Base-by-base conservation (phyloP, 169 alveolate genomes). In the Plasmodium vivax region DNA sequence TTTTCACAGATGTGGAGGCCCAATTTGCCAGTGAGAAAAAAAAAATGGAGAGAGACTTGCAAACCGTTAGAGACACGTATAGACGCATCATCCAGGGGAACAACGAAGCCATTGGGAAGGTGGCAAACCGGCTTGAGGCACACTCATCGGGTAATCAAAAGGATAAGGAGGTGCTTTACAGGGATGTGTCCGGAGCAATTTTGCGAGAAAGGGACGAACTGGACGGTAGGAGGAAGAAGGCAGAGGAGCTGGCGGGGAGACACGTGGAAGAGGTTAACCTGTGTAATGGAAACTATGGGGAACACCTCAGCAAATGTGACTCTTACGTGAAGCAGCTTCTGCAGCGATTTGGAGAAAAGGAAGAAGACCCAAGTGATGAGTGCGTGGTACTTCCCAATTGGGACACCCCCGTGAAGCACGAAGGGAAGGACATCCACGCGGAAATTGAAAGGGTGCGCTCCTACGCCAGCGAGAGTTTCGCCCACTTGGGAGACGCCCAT, bases 301-400 rank as follows among this genome's bases (percentile, higher is more conserved):
- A 74, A 30, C 36, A 75, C 81, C 23, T 87, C 2, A 45, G 77
- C 2, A 87, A 87, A 16, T 87, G 93, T 41, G 27, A 74, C 41
- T 30, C 2, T 2, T 41, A 75, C n/a, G 77, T 77, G 43, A 51
- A n/a, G 5, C 51, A 10, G 8, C 19, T 87, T 2, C 19, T 87
- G 0, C 56, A 87, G 2, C 80, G 30, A 3, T n/a, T 87, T 34
- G 14, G 68, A 0, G 77, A 71, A 27, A 54, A 87, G 16, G 82
- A 47, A n/a, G 77, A 7, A 0, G 16, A 19, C 4, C 71, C 12
- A n/a, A 62, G 38, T 10, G 72, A 34, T 30, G 82, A 62, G 6
- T 58, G 30, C 14, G 88, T 12, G 32, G 36, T 1, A 0, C 16
- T 30, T 32, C 75, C 45, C 71, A 82, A 2, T 82, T 2, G 34